Base-by-base conservation (phyloP, 148 eudicot genomes). In the Amaranthus hypochondriacus region DNA sequence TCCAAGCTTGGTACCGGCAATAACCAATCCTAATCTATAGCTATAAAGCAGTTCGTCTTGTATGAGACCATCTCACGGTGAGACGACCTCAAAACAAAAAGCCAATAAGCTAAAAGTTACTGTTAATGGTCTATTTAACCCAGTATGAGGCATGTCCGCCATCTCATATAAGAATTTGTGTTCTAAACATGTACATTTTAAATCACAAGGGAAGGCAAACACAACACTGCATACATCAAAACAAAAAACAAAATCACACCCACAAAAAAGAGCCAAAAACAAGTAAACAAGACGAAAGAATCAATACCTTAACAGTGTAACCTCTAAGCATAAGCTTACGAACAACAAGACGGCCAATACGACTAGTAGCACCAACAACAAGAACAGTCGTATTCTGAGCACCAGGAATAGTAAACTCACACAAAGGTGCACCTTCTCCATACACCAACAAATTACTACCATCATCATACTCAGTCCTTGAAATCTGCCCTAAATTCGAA, bases 281-380 rank as follows among this genome's bases (percentile, higher is more conserved):
- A 60, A 71, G 66, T 61, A 28, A 5, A 55, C 28, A 18, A 66
- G 43, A 67, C 43, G 43, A 73, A 50, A 12, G 4, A 48, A 50
- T 5, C 9, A 43, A 5, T 78, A 92, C 96, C 95, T 94, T 94
- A 77, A 94, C 98, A 48, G 82, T 77, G 84, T 94, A 94, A 43
- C 98, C 98, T 69, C 98, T 84, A 71, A 94, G 96, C 98, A 94
- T 94, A 73, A 94, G 98, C 81, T 94, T 94, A 14, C 98, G 84
- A 71, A 94, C 92, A 21, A 94, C 97, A 48, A 94, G 89, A 48
- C 97, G 87, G 18, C 98, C 98, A 18, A 91, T 96, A 9, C 98
- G 92, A 79, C 98, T 92, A 56, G 97, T 94, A 54, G 98, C 98
- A 59, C 98, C 98, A 10, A 89, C 93, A 4, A 94, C 98, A 56